phyloP scores from a whole-genome alignment of 371 early-diverging fungal genomes.

The Circinella umbellata region DNA sequence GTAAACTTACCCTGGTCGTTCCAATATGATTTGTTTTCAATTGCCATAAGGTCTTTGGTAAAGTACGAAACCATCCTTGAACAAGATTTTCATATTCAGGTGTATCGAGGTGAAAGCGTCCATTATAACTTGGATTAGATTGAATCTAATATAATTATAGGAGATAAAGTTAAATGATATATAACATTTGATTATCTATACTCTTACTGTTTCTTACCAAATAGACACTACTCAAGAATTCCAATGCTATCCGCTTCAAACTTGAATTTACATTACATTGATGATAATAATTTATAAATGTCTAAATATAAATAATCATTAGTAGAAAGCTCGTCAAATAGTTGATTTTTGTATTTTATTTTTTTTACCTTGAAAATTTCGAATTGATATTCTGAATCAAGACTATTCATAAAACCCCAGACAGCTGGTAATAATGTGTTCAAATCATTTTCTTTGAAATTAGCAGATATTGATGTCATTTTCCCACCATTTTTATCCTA shows the following conservation, averaged over 20 bases:
- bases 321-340: too few species aligned
- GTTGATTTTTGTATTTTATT: too few species aligned
- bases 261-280: slow-evolving; percentile 42
- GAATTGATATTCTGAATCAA: slow-evolving; percentile 42
- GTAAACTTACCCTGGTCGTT: slow-evolving; percentile 45
- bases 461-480: slow-evolving; percentile 24
- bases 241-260: slow-evolving; percentile 40
- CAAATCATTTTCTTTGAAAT: slow-evolving; percentile 58
- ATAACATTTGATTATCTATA: too few species aligned
- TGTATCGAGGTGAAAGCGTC: slow-evolving; percentile 25
- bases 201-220: slow-evolving; percentile 30
- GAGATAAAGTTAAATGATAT: not conserved
- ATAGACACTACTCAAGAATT: slow-evolving; percentile 45
- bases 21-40: slow-evolving; percentile 50
- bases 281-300: slow-evolving; percentile 41
- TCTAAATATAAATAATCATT: slow-evolving; percentile 10
- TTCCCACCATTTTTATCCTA: not conserved
- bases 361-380: slow-evolving; percentile 43
- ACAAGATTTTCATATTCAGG: slow-evolving; percentile 26
- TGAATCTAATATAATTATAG: slow-evolving; percentile 29
- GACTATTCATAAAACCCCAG: slow-evolving; percentile 64
- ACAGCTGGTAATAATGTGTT: slow-evolving; percentile 59
- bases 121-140: slow-evolving; percentile 45
- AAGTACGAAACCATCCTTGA: slow-evolving; percentile 40
- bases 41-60: slow-evolving; percentile 66